Evolutionary conservation across 2,329 filamentous ascomycete species (phyloP), one percentile per base, ranked within the genome.

Genomic region (Colletotrichum lupini): DNA sequence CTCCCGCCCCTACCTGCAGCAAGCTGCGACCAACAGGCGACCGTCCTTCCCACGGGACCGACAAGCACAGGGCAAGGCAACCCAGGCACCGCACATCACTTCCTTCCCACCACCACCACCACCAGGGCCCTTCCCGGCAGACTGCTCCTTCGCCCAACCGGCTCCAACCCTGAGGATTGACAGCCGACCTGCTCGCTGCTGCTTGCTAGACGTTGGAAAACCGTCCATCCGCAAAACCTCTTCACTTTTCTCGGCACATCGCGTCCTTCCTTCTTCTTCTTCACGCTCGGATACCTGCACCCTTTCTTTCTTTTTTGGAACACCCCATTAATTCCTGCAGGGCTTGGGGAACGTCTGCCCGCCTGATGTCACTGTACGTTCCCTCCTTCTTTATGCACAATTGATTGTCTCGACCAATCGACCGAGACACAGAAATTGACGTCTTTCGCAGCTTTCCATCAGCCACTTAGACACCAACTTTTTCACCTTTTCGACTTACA

Each of bases 341-440:
- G 71, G 53, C 30, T 11, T 73, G 26, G 28, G 67, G 55, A 22
- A 26, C 30, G 24, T 24, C 26, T 52, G 42, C 71, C 71, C 49
- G 35, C 71, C 71, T 66, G 46, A 73, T 71, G 71, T 66, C 71
- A 73, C 71, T 73, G 71, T 73, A 71, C 35, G 71, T 71, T 59
- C 55, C n/a, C 37, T 32, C n/a, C 67, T 22, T 14, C 30, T 49
- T 35, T 9, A 42, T 66, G 46, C 55, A 52, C 32, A 60, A 66
- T 30, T 58, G 37, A 56, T 35, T 61, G 67, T 61, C 24, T 28
- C 35, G 28, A 35, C n/a, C 67, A 73, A 73, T 73, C 37, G 60
- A 61, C 22, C 52, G 60, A 70, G 30, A 64, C 63, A 46, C 28
- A n/a, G 19, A 61, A 12, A 65, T 49, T 66, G 56, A 73, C 60